Base-by-base conservation (phyloP, 306 rosid genomes). In the Begonia peltatifolia region DNA sequence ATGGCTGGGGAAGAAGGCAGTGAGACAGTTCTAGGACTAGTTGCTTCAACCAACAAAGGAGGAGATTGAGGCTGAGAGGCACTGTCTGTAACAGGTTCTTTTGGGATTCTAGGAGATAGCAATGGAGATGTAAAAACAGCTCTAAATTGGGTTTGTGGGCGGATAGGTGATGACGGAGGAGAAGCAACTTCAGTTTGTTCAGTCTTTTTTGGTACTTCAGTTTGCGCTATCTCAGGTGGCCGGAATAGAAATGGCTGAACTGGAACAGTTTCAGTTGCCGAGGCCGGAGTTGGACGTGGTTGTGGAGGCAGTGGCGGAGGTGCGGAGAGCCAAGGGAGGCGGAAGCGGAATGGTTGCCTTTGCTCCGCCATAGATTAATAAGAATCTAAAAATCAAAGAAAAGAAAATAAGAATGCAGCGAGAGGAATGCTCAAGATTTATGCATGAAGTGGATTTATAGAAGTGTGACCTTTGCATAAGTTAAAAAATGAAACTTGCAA, bases 281-380 rank as follows among this genome's bases (percentile, higher is more conserved):
- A 11, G 11, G 44, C n/a, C 15, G 54, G 38, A 12, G 53, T 52
- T 75, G 63, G 66, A 15, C 77, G 20, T 75, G 64, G 66, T 12
- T 54, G 61, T 58, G 63, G 9, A 30, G 13, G 6, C 4, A 74
- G 16, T n/a, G 62, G 61, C 14, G 9, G 50, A 15, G 41, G 4
- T 61, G 48, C 14, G 16, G 84, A 46, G 56, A 66, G 62, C 94
- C 86, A 83, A 22, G 86, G 86, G 61, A 83, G 51, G 13, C 83
- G 60, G 60, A 80, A 80, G 50, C 72, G 71, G 53, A 64, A 67
- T 46, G 47, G 59, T 54, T 53, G 69, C 52, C 55, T 79, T 70
- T 54, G 75, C 6, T 51, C 48, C 50, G 75, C 58, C 97, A 89
- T 89, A 54, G 38, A 6, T 30, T 7, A 30, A 30, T 30, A 30